Base-by-base conservation (phyloP, 257 asterid genomes). In the Avicennia marina region DNA sequence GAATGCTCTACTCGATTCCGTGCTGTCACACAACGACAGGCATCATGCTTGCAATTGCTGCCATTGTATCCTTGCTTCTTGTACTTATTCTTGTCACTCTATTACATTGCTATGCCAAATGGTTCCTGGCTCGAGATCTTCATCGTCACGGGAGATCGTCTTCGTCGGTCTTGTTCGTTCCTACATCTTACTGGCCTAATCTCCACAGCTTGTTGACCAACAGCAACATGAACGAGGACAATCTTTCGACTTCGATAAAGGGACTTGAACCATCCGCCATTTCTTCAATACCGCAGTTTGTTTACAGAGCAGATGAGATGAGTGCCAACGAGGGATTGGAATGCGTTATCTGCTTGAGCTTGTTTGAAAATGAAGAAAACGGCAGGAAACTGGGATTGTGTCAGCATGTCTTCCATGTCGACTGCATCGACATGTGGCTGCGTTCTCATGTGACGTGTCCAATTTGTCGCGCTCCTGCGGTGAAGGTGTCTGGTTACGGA, bases 401-500 rank as follows among this genome's bases (percentile, higher is more conserved):
- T 15, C 26, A 70, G 33, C 95, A 85, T 52, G 70, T 72, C 6
- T 82, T 85, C 60, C 95, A 85, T 38, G 82, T 76, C 1, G 84
- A 68, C 4, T 85, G 95, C 56, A 80, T 85, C 36, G 89, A 85
- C 41, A 80, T 72, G 83, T 85, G 95, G 91, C 72, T 82, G 32
- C 63, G 59, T 57, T 85, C 86, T 26, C 95, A 85, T 55, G 39
- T 73, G 0, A 75, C 81, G 2, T 85, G 95, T 42, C 95, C 95
- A 0, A 54, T 80, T 38, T 85, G 88, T 44, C 86, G 95, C 1
- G 74, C 79, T 15, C 75, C 79, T 0, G 68, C 68, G 0, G 24
- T 53, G 39, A 29, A n/a, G n/a, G n/a, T n/a, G n/a, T n/a, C n/a
- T n/a, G n/a, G n/a, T n/a, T n/a, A n/a, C n/a, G n/a, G n/a, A n/a